Evolutionary conservation across 345 rosid species (phyloP), one percentile per base, ranked within the genome.

Genomic region (Microthlaspi erraticum): DNA sequence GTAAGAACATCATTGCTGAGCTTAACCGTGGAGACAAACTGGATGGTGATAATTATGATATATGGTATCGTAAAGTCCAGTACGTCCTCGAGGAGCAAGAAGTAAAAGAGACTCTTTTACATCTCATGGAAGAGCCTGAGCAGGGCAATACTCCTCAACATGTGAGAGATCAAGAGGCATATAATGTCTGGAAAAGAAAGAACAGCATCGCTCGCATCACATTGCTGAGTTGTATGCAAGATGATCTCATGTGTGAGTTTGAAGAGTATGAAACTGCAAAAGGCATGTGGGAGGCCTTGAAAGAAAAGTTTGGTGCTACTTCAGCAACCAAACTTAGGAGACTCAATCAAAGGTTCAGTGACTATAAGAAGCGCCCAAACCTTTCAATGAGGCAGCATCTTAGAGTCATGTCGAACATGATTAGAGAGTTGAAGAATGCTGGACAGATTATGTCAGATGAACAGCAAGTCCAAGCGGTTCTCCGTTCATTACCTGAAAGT

Each of bases 261-360:
- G n/a, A n/a, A n/a, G 23, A 20, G 23, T 20, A 20, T 2, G 23
- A 32, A 10, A 33, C 18, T 48, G 37, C 32, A 4, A 53, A 41
- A 51, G 26, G 38, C 6, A 39, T 67, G 2, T 63, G 71, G 60
- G 32, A 67, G 16, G 52, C 41, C 13, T 52, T 53, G 7, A 67
- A 39, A 54, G 7, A 67, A 39, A 54, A 66, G 16, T 51, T 52
- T 42, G 52, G 60, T 26, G 42, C 45, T 1, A 57, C 46, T 8
- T 33, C 29, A 5, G 5, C 16, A 2, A 57, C 51, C 23, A 68
- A 42, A 68, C 12, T 45, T 12, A 55, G n/a, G 54, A 68, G 54
- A 17, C 44, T 64, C 17, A 32, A 39, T 52, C 23, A 55, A 18
- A 57, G 10, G 10, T 56, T 54, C 32, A 56, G 18, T 45, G 55